Base-by-base conservation (phyloP, 768 basidiomycete genomes). In the Leccinum imitatum region DNA sequence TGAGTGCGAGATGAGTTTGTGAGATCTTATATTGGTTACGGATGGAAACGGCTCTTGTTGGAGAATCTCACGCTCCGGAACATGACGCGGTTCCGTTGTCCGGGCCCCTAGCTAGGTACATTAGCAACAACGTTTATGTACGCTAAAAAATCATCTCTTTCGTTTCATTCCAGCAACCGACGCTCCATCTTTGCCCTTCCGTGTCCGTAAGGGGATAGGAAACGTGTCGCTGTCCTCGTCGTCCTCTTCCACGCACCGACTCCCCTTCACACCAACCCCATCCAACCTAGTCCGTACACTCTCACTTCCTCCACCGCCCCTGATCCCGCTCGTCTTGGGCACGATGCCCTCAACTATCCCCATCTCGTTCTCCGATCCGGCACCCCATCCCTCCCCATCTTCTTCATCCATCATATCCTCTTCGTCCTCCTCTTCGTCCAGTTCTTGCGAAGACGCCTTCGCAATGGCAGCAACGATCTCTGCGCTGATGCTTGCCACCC, bases 401-500 rank as follows among this genome's bases (percentile, higher is more conserved):
- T 71, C 69, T 65, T 79, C 76, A 15, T 71, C 76, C 2, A 79
- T 79, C 54, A 74, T 67, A 7, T 68, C 71, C 54, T 75, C 76
- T 17, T 65, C 75, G 6, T 79, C 86, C 17, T 86, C 84, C 21
- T 83, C 82, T 5, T 81, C 84, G 50, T 82, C 83, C 50, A 81
- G 83, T n/a, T 77, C 76, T 52, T 82, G 82, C 15, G 86, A 82
- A 54, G 86, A 86, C 3, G 86, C 87, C 64, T 90, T 86, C 4
- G 87, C 90, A 63, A 93, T 86, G 1, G 88, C 88, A 25, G 89
- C 89, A 9, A 89, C 90, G 61, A 92, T 87, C 69, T 89, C 90
- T 6, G 86, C 87, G 59, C 87, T 90, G 63, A 92, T 88, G 60
- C 83, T 88, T n/a, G 87, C 88, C 17, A 90, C 85, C 15, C 84